Evolutionary conservation across 805 yeast genomes (phyloP), one percentile per base, ranked within the genome.

Genomic region (Grigorovia yakushimaensis): DNA sequence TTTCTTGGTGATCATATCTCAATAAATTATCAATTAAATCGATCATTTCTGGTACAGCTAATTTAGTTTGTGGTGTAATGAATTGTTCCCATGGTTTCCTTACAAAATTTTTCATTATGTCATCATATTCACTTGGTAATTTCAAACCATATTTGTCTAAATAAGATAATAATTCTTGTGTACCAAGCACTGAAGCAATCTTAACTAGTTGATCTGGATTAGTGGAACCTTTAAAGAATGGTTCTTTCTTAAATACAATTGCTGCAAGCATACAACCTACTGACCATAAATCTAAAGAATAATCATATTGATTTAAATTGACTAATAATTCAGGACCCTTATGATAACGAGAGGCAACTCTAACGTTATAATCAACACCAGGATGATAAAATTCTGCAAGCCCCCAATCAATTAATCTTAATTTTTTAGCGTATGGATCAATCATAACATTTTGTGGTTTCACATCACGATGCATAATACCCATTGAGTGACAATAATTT

Each of bases 361-460:
- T 75, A 20, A 87, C 95, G 59, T 88, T 88, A 68, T 86, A 88
- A 55, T 87, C 94, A 44, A 84, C 84, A 5, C 91, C 93, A 2
- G 84, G 82, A 61, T 88, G 96, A 66, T 88, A 88, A 61, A 85
- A 88, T 64, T 88, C 96, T 7, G 96, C 96, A 51, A 88, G 69
- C 15, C 96, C 96, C 96, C 96, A 88, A 69, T 88, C 96, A 53
- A 88, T 88, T 47, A 88, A 75, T 56, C 91, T 76, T 59, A 88
- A 68, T 39, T 71, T 69, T 54, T 67, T 88, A 93, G 54, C 93
- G 60, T 88, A 95, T 59, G 81, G 84, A 57, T 87, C 88, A 47
- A 93, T 88, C 48, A 93, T 70, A 10, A 93, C 87, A 65, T 93
- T 93, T 63, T 93, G 98, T 0, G 99, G 99, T 62, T 93, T 93